Conservation (phyloP, 176 grass and related monocot species). For the Aegilops speltoides region DNA sequence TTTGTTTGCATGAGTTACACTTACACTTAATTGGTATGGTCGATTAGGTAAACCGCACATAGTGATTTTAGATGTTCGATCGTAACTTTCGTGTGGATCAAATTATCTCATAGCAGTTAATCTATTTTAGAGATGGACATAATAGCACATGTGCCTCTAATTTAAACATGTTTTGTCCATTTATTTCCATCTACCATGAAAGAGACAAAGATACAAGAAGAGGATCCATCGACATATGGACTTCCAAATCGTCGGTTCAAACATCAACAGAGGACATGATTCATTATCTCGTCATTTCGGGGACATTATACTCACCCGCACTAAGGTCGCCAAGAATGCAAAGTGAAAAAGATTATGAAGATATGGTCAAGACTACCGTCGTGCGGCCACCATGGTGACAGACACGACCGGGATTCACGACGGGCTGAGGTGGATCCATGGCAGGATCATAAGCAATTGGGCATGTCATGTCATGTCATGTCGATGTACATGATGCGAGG, state of each 20-base stretch:
- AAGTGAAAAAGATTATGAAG: too few species aligned
- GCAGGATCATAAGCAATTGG: too few species aligned
- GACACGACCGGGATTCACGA: too few species aligned
- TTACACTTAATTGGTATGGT: neutral
- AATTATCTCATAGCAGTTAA: neutral
- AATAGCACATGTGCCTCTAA: neutral
- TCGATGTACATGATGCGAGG: too few species aligned
- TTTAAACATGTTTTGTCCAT: conserved; percentile 9
- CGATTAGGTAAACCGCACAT: too few species aligned
- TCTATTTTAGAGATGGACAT: conserved; percentile 4
- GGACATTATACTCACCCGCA: too few species aligned
- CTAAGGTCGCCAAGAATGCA: too few species aligned
- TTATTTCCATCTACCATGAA: conserved; percentile 31
- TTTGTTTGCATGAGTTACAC: neutral
- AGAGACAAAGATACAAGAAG: conserved; percentile 67
- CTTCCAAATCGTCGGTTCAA: conserved; percentile 56
- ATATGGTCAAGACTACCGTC: too few species aligned
- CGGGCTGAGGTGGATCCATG: too few species aligned
- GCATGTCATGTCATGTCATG: too few species aligned
- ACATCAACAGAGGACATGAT: neutral
- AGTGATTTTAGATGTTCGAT: neutral
- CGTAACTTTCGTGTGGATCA: neutral
- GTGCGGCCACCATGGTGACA: too few species aligned
- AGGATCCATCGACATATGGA: conserved; percentile 73
- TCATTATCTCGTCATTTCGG: too few species aligned